Conservation (phyloP, 768 basidiomycete genomes). For the Psilocybe azurescens region DNA sequence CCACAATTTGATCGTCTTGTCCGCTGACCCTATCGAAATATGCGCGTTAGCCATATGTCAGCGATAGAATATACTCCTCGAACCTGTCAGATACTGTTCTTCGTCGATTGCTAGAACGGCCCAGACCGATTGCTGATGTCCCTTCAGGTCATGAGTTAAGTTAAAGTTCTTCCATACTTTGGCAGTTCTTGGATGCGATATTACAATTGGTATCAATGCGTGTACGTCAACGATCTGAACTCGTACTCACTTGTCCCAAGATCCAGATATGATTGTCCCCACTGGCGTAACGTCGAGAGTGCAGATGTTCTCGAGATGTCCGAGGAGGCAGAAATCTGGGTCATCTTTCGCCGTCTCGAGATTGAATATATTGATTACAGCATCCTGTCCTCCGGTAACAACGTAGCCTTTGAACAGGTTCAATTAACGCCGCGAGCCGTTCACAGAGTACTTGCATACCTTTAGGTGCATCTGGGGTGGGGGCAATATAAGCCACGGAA, state of each 20-base stretch:
- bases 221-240: constrained; percentile 5
- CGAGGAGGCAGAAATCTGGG: constrained; percentile 82
- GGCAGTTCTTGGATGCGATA: constrained; percentile 61
- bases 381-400: constrained; percentile 89
- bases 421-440: constrained; percentile 20
- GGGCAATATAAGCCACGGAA: constrained; percentile 78
- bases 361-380: constrained; percentile 83
- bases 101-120: constrained; percentile 83
- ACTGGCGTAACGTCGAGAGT: constrained; percentile 71
- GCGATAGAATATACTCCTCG: constrained; percentile 14
- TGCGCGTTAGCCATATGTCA: constrained; percentile 5
- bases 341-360: constrained; percentile 63
- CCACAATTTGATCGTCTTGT: constrained; percentile 94
- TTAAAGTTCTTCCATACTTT: constrained; percentile 91
- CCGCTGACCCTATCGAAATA: constrained; percentile 78
- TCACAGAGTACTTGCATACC: constrained; percentile 47
- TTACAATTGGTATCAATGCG: neutral
- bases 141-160: constrained; percentile 74
- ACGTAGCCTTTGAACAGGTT: constrained; percentile 64
- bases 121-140: constrained; percentile 94
- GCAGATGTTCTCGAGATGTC: constrained; percentile 92
- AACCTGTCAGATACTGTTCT: constrained; percentile 83
- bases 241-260: constrained; percentile 88
- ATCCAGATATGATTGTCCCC: constrained; percentile 89
- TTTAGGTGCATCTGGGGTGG: constrained; percentile 70